Evolutionary conservation across 2,329 filamentous ascomycete genomes (phyloP).

Genomic region (Arthrocladium fulminans): DNA sequence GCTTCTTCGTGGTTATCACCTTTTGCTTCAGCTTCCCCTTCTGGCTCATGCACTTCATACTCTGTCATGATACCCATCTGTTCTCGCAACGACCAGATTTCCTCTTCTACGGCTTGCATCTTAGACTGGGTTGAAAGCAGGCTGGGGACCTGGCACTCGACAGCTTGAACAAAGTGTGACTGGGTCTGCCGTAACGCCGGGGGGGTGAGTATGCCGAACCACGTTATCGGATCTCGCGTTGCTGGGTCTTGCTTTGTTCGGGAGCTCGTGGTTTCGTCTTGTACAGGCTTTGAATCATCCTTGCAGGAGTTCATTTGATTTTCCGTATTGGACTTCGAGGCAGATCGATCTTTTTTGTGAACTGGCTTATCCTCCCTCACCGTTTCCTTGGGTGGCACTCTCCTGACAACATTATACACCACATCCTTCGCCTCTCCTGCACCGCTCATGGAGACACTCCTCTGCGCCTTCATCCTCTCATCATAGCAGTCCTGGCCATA

Average conservation of each 20-base stretch:
- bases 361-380: background rate
- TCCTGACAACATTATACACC: background rate
- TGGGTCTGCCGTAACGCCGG: constrained; percentile 37
- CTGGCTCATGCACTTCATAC: background rate
- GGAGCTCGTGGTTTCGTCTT: background rate
- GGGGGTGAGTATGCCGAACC: constrained; percentile 43
- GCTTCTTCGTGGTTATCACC: background rate
- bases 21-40: constrained; percentile 1
- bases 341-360: background rate
- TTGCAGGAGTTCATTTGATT: too few relatives aligned
- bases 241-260: constrained; percentile 24
- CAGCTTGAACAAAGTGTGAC: constrained; percentile 32
- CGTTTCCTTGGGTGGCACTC: background rate
- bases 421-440: background rate
- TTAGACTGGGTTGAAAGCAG: constrained; percentile 31
- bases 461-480: constrained; percentile 41
- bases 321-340: background rate
- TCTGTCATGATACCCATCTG: constrained; percentile 9
- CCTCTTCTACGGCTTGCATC: constrained; percentile 34
- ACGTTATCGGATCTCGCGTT: constrained; percentile 36
- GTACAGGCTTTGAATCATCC: too few relatives aligned
- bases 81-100: constrained; percentile 24
- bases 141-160: constrained; percentile 30
- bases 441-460: constrained; percentile 21
- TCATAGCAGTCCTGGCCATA: constrained; percentile 44